These are phyloP conservation scores for Dalbergia oliveri DNA, from an alignment of 306 rosid genomes.

Conservation along the genomic window DNA sequence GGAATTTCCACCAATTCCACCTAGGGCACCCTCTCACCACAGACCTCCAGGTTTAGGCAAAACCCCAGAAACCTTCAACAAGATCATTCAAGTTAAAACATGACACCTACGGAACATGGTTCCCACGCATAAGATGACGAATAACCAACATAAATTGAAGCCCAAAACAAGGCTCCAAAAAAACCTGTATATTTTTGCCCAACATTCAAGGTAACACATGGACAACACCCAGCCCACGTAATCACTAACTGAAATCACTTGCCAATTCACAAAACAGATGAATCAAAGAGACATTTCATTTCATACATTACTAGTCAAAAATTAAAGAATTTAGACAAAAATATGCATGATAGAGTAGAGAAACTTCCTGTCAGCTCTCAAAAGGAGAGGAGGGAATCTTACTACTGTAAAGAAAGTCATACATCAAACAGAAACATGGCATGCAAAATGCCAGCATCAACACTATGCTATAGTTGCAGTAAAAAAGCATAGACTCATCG, in stretches of 20 bases:
- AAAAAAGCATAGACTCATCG: not conserved
- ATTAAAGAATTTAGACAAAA: not conserved
- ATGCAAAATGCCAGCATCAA: too few relatives aligned
- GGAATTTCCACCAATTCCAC: slow-evolving; percentile 79
- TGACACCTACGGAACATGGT: slow-evolving; percentile 52
- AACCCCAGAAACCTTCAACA: slow-evolving; percentile 84
- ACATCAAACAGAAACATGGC: not conserved
- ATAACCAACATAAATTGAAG: slow-evolving; percentile 64
- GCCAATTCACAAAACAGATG: not conserved
- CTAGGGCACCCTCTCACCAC: slow-evolving; percentile 76
- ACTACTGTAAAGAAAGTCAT: not conserved
- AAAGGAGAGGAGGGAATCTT: not conserved
- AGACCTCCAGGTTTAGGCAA: slow-evolving; percentile 76
- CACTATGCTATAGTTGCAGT: not conserved
- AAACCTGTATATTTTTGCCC: slow-evolving; percentile 48
- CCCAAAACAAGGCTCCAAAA: slow-evolving; percentile 54
- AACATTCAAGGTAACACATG: slow-evolving; percentile 44
- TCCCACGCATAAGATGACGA: slow-evolving; percentile 64
- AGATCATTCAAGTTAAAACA: slow-evolving; percentile 77
- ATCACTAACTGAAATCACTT: slow-evolving; percentile 35
- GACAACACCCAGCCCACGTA: slow-evolving; percentile 38
- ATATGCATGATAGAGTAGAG: not conserved
- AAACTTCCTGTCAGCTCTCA: not conserved
- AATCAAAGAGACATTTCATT: not conserved
- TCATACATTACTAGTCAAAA: not conserved